Evolutionary conservation across 2,329 filamentous ascomycete species (phyloP).

Genomic region (Rhinocladiella mackenziei): DNA sequence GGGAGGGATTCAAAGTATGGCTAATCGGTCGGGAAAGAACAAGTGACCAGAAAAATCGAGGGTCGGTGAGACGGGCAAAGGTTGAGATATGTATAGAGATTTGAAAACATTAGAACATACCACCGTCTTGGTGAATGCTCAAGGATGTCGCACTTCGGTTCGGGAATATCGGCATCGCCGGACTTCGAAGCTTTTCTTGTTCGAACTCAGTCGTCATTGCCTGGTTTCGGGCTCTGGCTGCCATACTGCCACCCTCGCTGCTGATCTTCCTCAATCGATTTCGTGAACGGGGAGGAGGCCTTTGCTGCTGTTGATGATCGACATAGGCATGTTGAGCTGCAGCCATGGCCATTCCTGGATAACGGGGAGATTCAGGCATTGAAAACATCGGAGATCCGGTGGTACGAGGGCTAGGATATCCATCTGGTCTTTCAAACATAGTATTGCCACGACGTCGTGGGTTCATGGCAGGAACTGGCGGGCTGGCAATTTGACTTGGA

Average conservation of each 20-base stretch:
- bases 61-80: too few species aligned
- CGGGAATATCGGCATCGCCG: constrained; percentile 26
- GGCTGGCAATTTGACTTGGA: constrained; percentile 30
- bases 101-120: constrained; percentile 26
- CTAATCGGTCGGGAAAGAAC: not conserved
- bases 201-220: constrained; percentile 32
- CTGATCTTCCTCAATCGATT: constrained; percentile 47
- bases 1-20: not conserved
- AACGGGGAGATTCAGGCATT: constrained; percentile 8
- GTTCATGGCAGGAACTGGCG: constrained; percentile 58
- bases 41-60: too few species aligned
- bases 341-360: not conserved
- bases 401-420: constrained; percentile 14
- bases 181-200: constrained; percentile 24
- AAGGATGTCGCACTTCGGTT: constrained; percentile 28
- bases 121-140: constrained; percentile 24
- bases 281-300: constrained; percentile 31
- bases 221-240: constrained; percentile 44
- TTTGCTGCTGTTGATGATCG: constrained; percentile 17
- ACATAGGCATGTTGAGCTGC: constrained; percentile 4
- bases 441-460: constrained; percentile 53
- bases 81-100: too few species aligned
- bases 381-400: constrained; percentile 11
- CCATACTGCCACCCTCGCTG: constrained; percentile 49
- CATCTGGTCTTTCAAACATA: constrained; percentile 36